Conservation (phyloP, 2,329 filamentous ascomycete genomes). For the Fusarium setosum region DNA sequence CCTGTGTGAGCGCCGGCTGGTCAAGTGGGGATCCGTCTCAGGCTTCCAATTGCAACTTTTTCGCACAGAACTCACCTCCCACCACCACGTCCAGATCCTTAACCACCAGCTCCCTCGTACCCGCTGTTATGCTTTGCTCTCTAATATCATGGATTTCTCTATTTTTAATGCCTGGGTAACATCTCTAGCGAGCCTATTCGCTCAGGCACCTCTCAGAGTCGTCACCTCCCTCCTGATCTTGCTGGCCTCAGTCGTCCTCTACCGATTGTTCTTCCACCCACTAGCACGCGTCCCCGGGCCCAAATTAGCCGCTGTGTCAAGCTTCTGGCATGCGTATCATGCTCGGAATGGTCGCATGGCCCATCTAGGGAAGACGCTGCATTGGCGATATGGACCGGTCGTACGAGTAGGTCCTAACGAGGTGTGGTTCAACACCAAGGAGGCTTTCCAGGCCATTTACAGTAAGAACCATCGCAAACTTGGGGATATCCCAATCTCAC, state of each 20-base stretch:
- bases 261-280: constrained; percentile 57
- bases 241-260: constrained; percentile 40
- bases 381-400: constrained; percentile 58
- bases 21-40: constrained; percentile 13
- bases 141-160: constrained; percentile 16
- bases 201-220: constrained; percentile 1
- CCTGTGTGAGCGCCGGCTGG: background rate
- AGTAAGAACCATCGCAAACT: constrained; percentile 46
- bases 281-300: constrained; percentile 60
- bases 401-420: constrained; percentile 67
- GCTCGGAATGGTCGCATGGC: constrained; percentile 56
- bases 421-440: constrained; percentile 62
- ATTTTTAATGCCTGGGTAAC: constrained; percentile 8
- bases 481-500: background rate
- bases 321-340: constrained; percentile 60
- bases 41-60: constrained; percentile 15
- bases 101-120: background rate
- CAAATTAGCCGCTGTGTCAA: constrained; percentile 58
- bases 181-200: background rate
- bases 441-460: constrained; percentile 62
- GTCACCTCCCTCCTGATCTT: constrained; percentile 20
- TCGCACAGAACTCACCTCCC: background rate
- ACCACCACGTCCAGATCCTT: background rate
- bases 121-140: constrained; percentile 21
- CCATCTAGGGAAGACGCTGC: constrained; percentile 56